A percentile compares a stretch with the other conserved stretches of the same genome.
These are phyloP conservation scores for Lachnellula hyalina DNA, from an alignment of 2,329 filamentous ascomycete species.

Conservation along the genomic window DNA sequence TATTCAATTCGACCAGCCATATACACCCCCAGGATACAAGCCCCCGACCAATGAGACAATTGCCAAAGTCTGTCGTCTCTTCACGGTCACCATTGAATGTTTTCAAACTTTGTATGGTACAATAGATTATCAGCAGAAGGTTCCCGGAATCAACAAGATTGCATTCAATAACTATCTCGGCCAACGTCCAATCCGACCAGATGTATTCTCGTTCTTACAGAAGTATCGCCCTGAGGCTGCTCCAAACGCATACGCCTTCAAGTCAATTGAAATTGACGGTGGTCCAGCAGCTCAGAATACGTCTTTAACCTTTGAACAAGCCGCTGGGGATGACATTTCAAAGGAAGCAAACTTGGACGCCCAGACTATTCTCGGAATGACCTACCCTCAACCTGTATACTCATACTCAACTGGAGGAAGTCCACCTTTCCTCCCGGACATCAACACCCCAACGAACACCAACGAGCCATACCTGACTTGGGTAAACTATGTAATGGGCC, in stretches of 20 bases:
- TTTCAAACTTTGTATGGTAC: conserved; percentile 21
- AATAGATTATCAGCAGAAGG: conserved; percentile 13
- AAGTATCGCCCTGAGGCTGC: conserved; percentile 15
- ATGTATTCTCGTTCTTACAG: conserved; percentile 13
- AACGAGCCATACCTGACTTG: conserved; percentile 58
- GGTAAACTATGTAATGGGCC: conserved; percentile 44
- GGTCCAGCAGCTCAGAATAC: conserved; percentile 10
- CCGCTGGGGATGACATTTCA: conserved; percentile 5
- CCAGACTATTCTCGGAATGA: conserved; percentile 49
- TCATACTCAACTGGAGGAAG: conserved; percentile 50
- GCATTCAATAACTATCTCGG: conserved; percentile 24
- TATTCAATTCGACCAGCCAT: conserved; percentile 21
- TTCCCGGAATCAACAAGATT: conserved; percentile 17
- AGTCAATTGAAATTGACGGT: conserved; percentile 12
- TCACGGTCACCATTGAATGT: conserved; percentile 18
- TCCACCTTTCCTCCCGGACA: conserved; percentile 47
- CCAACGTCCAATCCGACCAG: conserved; percentile 20
- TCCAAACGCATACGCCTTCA: conserved; percentile 6
- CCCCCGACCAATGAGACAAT: conserved; percentile 27
- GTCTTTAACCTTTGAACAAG: conserved; percentile 9
- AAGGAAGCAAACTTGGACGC: conserved; percentile 52
- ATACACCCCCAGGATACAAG: conserved; percentile 27
- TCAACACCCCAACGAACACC: conserved; percentile 40
- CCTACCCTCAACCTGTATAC: conserved; percentile 46
- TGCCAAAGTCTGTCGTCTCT: conserved; percentile 57